Evolutionary conservation across 306 rosid species (phyloP).

Genomic region (Vigna radiata): DNA sequence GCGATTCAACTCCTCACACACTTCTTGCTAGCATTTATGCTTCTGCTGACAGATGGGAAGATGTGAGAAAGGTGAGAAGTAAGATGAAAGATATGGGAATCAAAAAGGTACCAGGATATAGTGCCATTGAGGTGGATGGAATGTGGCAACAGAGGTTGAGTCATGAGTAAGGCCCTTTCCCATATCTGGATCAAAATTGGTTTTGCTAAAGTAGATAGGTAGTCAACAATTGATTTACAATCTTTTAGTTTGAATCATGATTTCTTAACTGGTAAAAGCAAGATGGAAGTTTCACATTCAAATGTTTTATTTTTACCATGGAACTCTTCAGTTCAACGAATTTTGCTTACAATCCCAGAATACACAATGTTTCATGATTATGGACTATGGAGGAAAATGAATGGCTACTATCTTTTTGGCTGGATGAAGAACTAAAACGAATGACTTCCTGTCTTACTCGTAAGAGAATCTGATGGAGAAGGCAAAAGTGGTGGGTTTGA

Average conservation of each 20-base stretch:
- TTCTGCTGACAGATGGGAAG: conserved; percentile 77
- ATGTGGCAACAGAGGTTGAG: conserved; percentile 7
- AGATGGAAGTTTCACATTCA: conserved; percentile 17
- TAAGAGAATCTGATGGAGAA: conserved; percentile 9
- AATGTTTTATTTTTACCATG: not conserved
- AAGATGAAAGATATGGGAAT: conserved; percentile 69
- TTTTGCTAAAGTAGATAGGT: conserved; percentile 5
- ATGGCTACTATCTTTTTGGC: not conserved
- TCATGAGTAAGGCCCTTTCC: conserved; percentile 13
- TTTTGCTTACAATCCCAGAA: not conserved
- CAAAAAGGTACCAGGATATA: conserved; percentile 68
- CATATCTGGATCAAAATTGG: not conserved
- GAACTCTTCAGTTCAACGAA: conserved; percentile 14
- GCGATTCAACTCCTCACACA: conserved; percentile 64
- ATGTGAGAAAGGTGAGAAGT: conserved; percentile 68
- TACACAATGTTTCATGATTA: not conserved
- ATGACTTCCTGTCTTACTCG: conserved; percentile 7
- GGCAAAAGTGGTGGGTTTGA: conserved; percentile 21
- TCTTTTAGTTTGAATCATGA: not conserved
- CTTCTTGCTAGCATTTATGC: conserved; percentile 80
- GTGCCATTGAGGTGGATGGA: conserved; percentile 65
- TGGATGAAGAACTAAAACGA: conserved; percentile 21
- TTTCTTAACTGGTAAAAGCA: conserved; percentile 9
- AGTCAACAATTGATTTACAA: conserved; percentile 11
- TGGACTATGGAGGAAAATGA: conserved; percentile 15